Evolutionary conservation across 768 basidiomycete genomes (phyloP), one percentile per base, ranked within the genome.

Genomic region (Psilocybe sp.): DNA sequence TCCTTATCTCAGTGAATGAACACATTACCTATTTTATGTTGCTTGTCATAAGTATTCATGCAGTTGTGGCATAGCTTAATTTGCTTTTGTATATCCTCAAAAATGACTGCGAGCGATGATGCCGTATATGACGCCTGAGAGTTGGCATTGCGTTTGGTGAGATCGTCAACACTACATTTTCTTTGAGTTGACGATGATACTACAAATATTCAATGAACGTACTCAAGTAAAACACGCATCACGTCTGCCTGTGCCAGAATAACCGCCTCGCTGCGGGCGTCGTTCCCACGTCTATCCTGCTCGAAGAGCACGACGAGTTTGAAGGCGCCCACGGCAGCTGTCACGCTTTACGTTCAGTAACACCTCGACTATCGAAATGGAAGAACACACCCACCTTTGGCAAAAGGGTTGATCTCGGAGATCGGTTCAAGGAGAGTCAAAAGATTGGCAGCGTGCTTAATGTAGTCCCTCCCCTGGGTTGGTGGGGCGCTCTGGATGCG

Each of bases 151-250:
- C n/a, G n/a, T 18, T 20, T 33, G 5, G 38, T 32, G 6, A 52
- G 32, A 35, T 47, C 18, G 18, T 47, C 46, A 5, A 47, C 35
- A 35, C 51, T 52, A 9, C 5, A 23, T 16, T 13, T 13, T n/a
- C 13, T 31, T 10, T 34, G 7, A 33, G 11, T 7, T 15, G 12
- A 10, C 28, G 13, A 37, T 15, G 18, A 46, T 1, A 41, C 4
- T 13, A 8, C 13, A 31, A 40, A 18, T 14, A n/a, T 19, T 2
- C 23, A n/a, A 15, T 14, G 6, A 18, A 36, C 44, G 10, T 36
- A 60, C 59, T 57, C 56, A 15, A 60, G 49, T 9, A 60, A 46
- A 5, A 51, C 49, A 18, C 54, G 49, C 59, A 60, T 60, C 56
- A 60, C 53, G 18, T 60, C 54, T 13, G 51, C 47, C 36, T 55